phyloP scores from a whole-genome alignment of 106 monocot genomes.

The Dendrobium chrysotoxum region DNA sequence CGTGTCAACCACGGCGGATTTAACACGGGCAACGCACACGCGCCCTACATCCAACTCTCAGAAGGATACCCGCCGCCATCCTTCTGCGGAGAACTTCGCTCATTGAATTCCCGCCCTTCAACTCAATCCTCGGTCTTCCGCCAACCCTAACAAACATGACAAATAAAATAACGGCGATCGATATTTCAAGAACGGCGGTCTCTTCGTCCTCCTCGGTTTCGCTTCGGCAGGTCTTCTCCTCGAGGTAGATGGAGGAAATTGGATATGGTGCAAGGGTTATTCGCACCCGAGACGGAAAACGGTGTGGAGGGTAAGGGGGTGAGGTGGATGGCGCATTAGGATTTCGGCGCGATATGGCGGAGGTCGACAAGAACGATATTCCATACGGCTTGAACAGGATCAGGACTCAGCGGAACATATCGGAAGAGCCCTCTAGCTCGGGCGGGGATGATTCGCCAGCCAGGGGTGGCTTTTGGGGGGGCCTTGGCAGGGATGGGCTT shows the following conservation, averaged over 20 bases:
- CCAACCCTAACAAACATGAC: too few species aligned
- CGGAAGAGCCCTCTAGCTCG: constrained; percentile 44
- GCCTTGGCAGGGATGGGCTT: background rate
- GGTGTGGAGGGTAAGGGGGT: background rate
- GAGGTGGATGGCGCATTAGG: background rate
- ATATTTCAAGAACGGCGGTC: background rate
- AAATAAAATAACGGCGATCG: background rate
- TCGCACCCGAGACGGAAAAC: background rate
- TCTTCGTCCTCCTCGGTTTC: background rate
- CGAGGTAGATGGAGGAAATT: background rate
- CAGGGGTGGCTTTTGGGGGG: background rate
- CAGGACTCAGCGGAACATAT: constrained; percentile 28
- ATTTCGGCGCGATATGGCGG: constrained; percentile 11
- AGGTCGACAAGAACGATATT: constrained; percentile 22
- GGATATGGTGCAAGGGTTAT: background rate
- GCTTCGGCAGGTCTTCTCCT: background rate
- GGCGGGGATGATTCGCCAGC: constrained; percentile 55
- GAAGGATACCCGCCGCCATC: too few species aligned
- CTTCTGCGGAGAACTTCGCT: too few species aligned
- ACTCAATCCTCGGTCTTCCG: background rate
- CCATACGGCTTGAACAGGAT: constrained; percentile 55
- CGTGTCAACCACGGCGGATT: background rate
- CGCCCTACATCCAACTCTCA: background rate
- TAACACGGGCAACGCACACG: background rate
- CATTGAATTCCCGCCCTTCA: background rate